Base-by-base conservation (phyloP, 1,284 basidiomycete genomes). In the Heterobasidion parviporum region DNA sequence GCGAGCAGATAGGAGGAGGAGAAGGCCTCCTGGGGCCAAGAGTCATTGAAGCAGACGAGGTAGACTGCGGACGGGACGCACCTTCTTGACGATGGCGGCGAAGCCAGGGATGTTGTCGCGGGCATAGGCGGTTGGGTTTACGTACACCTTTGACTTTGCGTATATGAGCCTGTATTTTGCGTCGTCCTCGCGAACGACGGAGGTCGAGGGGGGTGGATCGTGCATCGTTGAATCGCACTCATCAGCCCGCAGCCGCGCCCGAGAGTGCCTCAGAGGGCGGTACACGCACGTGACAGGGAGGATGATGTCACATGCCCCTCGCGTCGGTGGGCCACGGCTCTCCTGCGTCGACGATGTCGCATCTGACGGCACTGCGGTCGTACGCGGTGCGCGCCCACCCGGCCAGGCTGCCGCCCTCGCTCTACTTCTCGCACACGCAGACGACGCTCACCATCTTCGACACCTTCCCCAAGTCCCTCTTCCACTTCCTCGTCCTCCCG, bases 101-200 rank as follows among this genome's bases (percentile, higher is more conserved):
- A 95, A 97, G 3, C 96, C 96, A 4, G 93, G 83, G 34, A 98
- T 90, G 69, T 98, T 97, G 72, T 98, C 95, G 63, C 88, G 81
- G 2, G 88, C 79, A 67, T 94, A 95, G 2, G 90, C 85, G 0
- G 94, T 96, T 0, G 96, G 95, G 65, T 98, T 94, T 49, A 97
- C 86, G 65, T 94, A 94, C 45, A 95, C 93, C 68, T 94, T 94
- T 44, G 88, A 90, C 70, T 95, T 95, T 69, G 83, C 89, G 65
- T 92, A 96, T 16, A 96, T 70, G 49, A 97, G 75, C 54, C 87
- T 76, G 66, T 82, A 81, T 68, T 79, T 83, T 59, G 64, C 65
- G 62, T 81, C 79, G 57, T 87, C 85, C 54, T 81, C 77, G 18
- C 71, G 69, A 10, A 62, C 66, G n/a, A 65, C 62, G 16, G 62